Evolutionary conservation across 257 asterid genomes (phyloP).

Genomic region (Nicotiana knightiana): DNA sequence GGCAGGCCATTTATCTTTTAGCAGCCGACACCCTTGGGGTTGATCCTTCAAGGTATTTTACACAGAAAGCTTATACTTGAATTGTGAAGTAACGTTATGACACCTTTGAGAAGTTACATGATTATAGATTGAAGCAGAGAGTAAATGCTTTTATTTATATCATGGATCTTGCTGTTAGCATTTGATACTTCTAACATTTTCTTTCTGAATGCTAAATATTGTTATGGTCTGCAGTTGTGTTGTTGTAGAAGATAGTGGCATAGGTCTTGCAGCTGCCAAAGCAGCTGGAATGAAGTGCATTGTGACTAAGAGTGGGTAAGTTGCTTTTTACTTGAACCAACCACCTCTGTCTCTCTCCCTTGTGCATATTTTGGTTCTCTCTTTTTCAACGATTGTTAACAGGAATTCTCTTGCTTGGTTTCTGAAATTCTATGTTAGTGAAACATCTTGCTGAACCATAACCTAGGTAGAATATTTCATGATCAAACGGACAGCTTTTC

Average conservation of each 20-base stretch:
- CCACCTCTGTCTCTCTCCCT: not conserved
- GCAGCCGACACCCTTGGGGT: constrained; percentile 78
- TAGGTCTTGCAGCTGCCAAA: constrained; percentile 95
- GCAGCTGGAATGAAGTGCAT: constrained; percentile 96
- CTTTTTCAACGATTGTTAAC: not conserved
- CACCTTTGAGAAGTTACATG: not conserved
- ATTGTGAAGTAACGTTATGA: not conserved
- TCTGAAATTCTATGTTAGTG: not conserved
- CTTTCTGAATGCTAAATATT: constrained; percentile 4
- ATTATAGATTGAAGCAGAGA: not conserved
- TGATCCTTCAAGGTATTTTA: constrained; percentile 73
- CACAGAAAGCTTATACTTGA: not conserved
- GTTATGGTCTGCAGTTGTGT: constrained; percentile 51
- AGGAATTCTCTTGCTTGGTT: not conserved
- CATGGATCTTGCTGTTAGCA: not conserved
- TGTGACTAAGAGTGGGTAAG: constrained; percentile 91
- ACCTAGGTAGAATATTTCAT: not conserved
- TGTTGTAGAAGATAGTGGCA: constrained; percentile 94
- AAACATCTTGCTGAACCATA: not conserved
- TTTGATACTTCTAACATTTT: not conserved
- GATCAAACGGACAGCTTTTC: not conserved
- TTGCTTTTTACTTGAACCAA: constrained; percentile 1
- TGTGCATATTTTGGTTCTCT: not conserved
- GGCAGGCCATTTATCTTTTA: constrained; percentile 88
- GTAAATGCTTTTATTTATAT: not conserved